Conservation (phyloP, 2,329 filamentous ascomycete genomes). For the Scedosporium dehoogii region DNA sequence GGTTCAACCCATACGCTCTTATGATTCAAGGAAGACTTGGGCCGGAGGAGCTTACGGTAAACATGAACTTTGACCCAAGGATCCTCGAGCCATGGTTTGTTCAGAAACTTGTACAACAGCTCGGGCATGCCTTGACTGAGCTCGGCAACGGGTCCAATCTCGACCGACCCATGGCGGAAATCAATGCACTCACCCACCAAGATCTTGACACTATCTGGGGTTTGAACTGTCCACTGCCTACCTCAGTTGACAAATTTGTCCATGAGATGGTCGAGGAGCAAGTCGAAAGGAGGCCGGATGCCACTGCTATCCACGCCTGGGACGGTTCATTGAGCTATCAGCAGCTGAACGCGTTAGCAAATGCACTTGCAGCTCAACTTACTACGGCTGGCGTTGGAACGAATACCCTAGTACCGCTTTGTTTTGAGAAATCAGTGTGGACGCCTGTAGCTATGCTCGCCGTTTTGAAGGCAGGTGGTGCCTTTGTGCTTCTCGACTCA, state of each 20-base stretch:
- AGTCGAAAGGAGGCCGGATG: slow-evolving; percentile 4
- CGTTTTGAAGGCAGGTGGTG: slow-evolving; percentile 12
- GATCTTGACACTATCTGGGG: neutral
- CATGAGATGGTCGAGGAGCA: neutral
- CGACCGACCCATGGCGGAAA: no score
- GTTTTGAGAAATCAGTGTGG: slow-evolving; percentile 11
- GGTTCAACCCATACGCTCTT: neutral
- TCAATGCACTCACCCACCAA: neutral
- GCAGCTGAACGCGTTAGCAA: no score
- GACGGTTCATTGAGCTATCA: slow-evolving; percentile 14
- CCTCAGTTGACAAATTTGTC: slow-evolving; percentile 4
- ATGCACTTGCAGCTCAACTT: no score
- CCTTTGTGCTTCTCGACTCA: slow-evolving; percentile 12
- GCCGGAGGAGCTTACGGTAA: no score
- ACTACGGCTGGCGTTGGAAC: neutral
- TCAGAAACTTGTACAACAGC: no score
- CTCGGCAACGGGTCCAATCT: no score
- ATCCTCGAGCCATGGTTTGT: no score
- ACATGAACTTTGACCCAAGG: no score
- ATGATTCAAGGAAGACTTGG: neutral
- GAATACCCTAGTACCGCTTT: neutral
- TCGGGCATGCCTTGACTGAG: no score
- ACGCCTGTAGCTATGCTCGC: slow-evolving; percentile 13
- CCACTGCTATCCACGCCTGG: slow-evolving; percentile 14
- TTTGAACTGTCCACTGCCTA: neutral